Evolutionary conservation across 2,329 filamentous ascomycete species (phyloP), one percentile per base, ranked within the genome.

Genomic region (Talaromyces sp.): DNA sequence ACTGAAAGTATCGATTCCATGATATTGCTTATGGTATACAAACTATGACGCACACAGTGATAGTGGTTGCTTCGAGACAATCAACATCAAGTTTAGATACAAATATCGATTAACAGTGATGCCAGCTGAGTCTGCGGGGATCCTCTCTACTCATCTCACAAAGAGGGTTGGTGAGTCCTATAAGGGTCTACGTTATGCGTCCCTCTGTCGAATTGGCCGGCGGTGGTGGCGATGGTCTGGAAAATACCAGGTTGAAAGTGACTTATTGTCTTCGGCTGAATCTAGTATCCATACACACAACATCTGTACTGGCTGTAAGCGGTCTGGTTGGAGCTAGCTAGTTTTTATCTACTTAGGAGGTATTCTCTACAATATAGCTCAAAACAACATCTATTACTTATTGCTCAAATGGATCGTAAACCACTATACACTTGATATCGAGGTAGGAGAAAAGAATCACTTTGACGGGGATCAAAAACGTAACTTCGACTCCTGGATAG

Each of bases 241-340:
- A 13, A 43, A 43, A 13, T 15, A 21, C 28, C 11, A 28, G 39
- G 31, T 19, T 36, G 21, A 36, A 22, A 21, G 25, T 48, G 25
- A 33, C 25, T 17, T 36, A 37, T 43, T 46, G 53, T 55, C 36
- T 46, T 35, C 31, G 53, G 21, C 46, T 45, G 45, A 46, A 46
- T 45, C 53, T 36, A 46, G 53, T 40, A 46, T 48, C 28, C 45
- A 48, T 33, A 48, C 13, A 28, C 13, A 15, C n/a, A 19, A 48
- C 17, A 35, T 48, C 28, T 48, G 45, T 48, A 48, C 45, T 35
- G 45, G 45, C 45, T 35, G 45, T 35, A 19, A 48, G 28, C 28
- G 19, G 28, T 28, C 28, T 48, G 17, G 3, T 48, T 48, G 45
- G 28, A 48, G 45, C 28, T 11, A 35, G 45, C 28, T 48, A 48